A percentile compares a stretch with the other conserved stretches of the same genome.
These are phyloP conservation scores for Euryodendron excelsum DNA, from an alignment of 148 eudicot genomes.

Conservation along the genomic window DNA sequence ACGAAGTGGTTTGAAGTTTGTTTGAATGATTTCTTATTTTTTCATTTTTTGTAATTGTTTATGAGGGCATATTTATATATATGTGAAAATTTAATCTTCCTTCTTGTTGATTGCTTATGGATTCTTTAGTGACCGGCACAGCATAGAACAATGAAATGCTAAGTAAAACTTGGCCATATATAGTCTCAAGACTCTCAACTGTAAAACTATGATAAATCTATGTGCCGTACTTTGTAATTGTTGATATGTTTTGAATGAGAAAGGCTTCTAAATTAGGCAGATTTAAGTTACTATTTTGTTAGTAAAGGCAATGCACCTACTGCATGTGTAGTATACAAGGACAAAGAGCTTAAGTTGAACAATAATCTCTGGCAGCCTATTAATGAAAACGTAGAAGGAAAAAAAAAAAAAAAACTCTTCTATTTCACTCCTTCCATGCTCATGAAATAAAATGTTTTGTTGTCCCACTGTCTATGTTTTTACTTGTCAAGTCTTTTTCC, in stretches of 20 bases:
- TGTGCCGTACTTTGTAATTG: neutral
- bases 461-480: neutral
- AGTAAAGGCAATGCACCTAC: slow-evolving; percentile 10
- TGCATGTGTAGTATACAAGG: neutral
- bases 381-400: too few species aligned
- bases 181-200: too few species aligned
- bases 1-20: too few species aligned
- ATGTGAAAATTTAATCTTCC: too few species aligned
- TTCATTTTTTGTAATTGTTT: too few species aligned
- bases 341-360: neutral
- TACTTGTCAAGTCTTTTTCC: neutral
- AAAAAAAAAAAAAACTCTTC: neutral
- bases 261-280: neutral
- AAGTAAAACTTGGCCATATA: neutral
- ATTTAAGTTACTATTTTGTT: slow-evolving; percentile 2
- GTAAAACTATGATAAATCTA: neutral
- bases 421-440: neutral
- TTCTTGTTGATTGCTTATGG: too few species aligned
- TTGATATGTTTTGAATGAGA: neutral
- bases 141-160: too few species aligned
- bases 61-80: too few species aligned
- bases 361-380: neutral
- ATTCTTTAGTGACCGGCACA: too few species aligned
- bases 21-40: too few species aligned
- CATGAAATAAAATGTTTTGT: neutral